Base-by-base conservation (phyloP, 805 yeast genomes). In the Candida maris region DNA sequence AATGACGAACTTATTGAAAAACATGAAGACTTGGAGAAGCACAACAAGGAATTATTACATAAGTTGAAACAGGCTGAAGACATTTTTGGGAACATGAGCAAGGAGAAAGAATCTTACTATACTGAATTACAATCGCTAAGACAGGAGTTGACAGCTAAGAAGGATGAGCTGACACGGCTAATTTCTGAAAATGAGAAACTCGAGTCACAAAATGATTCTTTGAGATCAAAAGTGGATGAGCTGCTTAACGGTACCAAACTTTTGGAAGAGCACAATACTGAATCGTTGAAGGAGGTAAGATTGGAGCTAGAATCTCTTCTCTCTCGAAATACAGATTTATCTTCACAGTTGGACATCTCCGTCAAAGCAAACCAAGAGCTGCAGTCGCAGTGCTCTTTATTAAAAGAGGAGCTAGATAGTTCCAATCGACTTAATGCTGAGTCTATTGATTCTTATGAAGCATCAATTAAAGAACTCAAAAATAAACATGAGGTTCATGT, bases 11-110 rank as follows among this genome's bases (percentile, higher is more conserved):
- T 50, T 5, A 36, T 51, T 2, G 49, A 49, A 12, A 53, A 57
- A 10, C 32, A 56, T n/a, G 45, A 45, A 6, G 36, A 45, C 8
- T 38, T 57, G 0, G 52, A 56, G 31, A 45, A 46, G 18, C 49
- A 51, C 30, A 35, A 48, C 19, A 43, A 32, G 33, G 49, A 44
- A 3, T 32, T 50, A 16, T 27, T 51, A 38, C 30, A 20, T 1
- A 51, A 57, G 27, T 37, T 54, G 22, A 40, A 46, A 19, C 39
- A 51, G 14, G 61, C 64, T 15, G 57, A 60, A 6, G 57, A 51
- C 18, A 34, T 42, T 13, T 45, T 51, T 37, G 59, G 49, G 41
- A 47, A 39, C 12, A 33, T 54, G 36, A 56, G 48, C 44, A 31
- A 30, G 19, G 61, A 55, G 30, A 59, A 49, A 21, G 48, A 46